Evolutionary conservation across 805 yeast genomes (phyloP).

Genomic region (Torulaspora quercuum): DNA sequence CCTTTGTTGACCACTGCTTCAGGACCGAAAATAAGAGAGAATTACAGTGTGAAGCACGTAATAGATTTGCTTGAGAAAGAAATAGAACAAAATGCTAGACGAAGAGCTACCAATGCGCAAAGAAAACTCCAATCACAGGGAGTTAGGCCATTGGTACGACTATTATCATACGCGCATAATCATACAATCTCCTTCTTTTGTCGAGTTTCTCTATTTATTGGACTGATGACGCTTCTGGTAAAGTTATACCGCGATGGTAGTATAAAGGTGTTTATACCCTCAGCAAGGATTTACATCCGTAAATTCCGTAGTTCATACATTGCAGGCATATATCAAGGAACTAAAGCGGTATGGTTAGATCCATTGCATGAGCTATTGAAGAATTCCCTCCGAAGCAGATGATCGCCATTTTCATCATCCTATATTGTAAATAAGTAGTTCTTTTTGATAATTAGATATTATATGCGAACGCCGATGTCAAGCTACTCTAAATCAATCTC

Average conservation of each 20-base stretch:
- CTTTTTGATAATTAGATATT: neutral
- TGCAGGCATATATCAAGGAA: conserved; percentile 13
- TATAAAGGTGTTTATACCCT: conserved; percentile 9
- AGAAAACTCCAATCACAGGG: conserved; percentile 7
- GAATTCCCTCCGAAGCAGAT: conserved; percentile 1
- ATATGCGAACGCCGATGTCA: neutral
- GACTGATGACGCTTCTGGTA: conserved; percentile 15
- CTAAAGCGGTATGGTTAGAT: conserved; percentile 16
- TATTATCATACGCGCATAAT: conserved; percentile 9
- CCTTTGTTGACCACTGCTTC: conserved; percentile 31
- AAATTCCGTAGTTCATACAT: conserved; percentile 10
- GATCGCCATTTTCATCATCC: conserved; percentile 5
- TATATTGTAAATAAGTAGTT: conserved; percentile 1
- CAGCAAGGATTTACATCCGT: conserved; percentile 9
- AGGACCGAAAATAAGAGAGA: conserved; percentile 9
- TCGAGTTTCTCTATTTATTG: conserved; percentile 16
- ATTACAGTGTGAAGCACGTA: conserved; percentile 11
- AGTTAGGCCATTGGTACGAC: conserved; percentile 8
- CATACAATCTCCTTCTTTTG: conserved; percentile 14
- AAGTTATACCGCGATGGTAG: conserved; percentile 11
- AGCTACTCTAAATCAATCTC: conserved; percentile 54
- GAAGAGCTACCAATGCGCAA: conserved; percentile 9
- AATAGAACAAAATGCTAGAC: conserved; percentile 18
- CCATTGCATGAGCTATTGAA: conserved; percentile 15
- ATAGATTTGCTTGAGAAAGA: conserved; percentile 18